Evolutionary conservation across 495 filamentous ascomycete genomes (phyloP).

Genomic region (Rhypophila decipiens): DNA sequence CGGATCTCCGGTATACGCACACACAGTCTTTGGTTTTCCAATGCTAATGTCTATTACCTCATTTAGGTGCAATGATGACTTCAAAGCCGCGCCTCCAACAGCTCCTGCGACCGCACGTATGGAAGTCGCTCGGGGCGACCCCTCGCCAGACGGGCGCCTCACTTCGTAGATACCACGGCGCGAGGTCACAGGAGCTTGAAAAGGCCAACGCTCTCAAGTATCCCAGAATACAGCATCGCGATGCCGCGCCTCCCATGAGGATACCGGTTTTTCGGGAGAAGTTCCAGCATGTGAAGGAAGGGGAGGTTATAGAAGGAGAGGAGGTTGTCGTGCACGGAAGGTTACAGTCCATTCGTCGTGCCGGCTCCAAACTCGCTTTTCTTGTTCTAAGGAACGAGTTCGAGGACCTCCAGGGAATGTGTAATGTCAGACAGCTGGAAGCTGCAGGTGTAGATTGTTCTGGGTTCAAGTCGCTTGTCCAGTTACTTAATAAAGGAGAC

Average conservation of each 20-base stretch:
- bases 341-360: constrained; percentile 34
- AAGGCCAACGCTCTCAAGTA: constrained; percentile 33
- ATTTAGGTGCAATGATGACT: constrained; percentile 28
- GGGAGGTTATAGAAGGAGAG: constrained; percentile 26
- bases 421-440: constrained; percentile 55
- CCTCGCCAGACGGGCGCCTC: not conserved
- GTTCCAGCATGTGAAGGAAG: constrained; percentile 20
- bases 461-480: constrained; percentile 52
- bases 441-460: constrained; percentile 18
- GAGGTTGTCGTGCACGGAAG: constrained; percentile 43
- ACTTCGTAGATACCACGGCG: constrained; percentile 39
- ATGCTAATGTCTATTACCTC: too few relatives aligned
- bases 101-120: constrained; percentile 50
- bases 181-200: constrained; percentile 24
- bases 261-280: constrained; percentile 35
- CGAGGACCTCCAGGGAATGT: constrained; percentile 63
- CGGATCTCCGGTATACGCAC: constrained; percentile 30
- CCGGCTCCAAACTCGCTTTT: constrained; percentile 71
- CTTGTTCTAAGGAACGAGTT: constrained; percentile 70
- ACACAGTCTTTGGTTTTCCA: too few relatives aligned
- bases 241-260: constrained; percentile 20
- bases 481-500: constrained; percentile 63
- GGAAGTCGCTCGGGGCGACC: constrained; percentile 16
- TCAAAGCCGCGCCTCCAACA: constrained; percentile 27
- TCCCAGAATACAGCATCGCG: constrained; percentile 28